Base-by-base conservation (phyloP, 2,329 filamentous ascomycete species). In the Fusarium acutatum region DNA sequence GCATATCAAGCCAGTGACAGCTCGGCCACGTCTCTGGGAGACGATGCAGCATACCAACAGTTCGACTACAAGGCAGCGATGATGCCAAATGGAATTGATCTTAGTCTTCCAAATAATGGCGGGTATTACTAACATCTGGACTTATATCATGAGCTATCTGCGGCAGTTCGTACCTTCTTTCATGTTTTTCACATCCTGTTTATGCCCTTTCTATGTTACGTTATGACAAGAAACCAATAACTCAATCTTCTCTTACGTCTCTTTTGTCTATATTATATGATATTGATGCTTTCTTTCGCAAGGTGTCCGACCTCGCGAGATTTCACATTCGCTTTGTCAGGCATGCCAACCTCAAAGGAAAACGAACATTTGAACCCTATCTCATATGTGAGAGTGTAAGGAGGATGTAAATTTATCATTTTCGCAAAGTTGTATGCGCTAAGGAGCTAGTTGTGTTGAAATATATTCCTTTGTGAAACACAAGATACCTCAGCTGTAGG, bases 11-110 rank as follows among this genome's bases (percentile, higher is more conserved):
- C 56, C 30, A 69, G 71, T 15, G 65, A 32, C 22, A 74, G 72
- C 54, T 74, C 72, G 10, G 64, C 64, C 22, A 74, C 72, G 4
- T 74, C 72, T 12, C 44, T 72, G 3, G 60, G 67, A 41, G 71
- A 67, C 13, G 72, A 74, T 28, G 30, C 52, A 9, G 22, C 43
- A 38, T 66, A 74, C n/a, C 68, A 69, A 24, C 43, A 61, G 6
- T 44, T 58, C 24, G 57, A 73, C 44, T 66, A 22, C 18, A 71
- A 73, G 44, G 15, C 40, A 15, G 30, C 24, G 5, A 6, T 47
- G 38, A 14, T 57, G 11, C 50, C 62, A 6, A 38, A 49, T 20
- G 40, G 47, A 15, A 18, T 44, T 7, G 58, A 69, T 22, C 52
- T 47, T 17, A 35, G 22, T 18, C n/a, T 69, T 20, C 35, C 43